phyloP scores from a whole-genome alignment of 306 rosid species.

The Senna tora region DNA sequence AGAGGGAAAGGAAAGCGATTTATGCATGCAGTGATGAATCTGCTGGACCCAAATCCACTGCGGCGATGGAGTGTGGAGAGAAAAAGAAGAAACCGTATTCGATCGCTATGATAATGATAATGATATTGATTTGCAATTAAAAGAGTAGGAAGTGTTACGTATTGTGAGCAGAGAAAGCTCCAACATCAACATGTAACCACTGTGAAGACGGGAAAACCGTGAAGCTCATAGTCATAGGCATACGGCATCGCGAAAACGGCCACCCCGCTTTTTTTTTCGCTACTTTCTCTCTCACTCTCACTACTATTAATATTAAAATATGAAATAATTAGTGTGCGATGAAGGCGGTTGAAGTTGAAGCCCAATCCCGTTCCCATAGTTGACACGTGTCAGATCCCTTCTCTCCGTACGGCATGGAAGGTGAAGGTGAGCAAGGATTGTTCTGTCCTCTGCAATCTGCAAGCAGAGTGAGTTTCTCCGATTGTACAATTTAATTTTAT shows the following conservation, averaged over 20 bases:
- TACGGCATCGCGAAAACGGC: slow-evolving; percentile 4
- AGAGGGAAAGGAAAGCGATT: neutral
- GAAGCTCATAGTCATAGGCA: neutral
- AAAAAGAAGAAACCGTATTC: too few species aligned
- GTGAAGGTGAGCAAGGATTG: neutral
- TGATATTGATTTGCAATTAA: too few species aligned
- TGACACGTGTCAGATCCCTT: slow-evolving; percentile 8
- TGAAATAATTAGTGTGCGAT: too few species aligned
- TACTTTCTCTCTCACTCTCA: too few species aligned
- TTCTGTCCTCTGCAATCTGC: slow-evolving; percentile 9
- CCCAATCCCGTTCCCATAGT: too few species aligned
- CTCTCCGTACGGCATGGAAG: slow-evolving; percentile 10
- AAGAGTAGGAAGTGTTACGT: neutral
- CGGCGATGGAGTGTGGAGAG: too few species aligned
- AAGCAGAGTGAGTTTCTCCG: neutral
- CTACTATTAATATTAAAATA: too few species aligned
- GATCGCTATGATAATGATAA: too few species aligned
- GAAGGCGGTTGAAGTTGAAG: too few species aligned
- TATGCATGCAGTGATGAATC: neutral
- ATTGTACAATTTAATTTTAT: slow-evolving; percentile 1
- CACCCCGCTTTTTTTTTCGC: neutral
- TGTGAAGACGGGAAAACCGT: neutral
- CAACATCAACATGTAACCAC: neutral
- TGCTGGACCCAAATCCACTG: too few species aligned
- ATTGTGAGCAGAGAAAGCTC: neutral